These are phyloP conservation scores for Hansenula lynferdii DNA, from an alignment of 1,139 yeast genomes.

Conservation along the genomic window DNA sequence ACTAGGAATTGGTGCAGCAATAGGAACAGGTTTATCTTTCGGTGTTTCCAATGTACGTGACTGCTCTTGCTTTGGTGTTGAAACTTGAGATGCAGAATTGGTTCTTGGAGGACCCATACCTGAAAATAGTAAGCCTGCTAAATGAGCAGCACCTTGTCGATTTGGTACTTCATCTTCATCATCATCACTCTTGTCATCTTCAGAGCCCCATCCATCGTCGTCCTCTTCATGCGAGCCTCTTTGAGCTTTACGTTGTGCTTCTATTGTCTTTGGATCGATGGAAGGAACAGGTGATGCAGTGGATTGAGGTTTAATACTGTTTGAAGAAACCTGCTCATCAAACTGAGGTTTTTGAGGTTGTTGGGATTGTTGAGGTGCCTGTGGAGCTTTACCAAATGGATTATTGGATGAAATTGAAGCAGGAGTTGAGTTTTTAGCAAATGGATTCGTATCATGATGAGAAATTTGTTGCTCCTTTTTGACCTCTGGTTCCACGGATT, in stretches of 20 bases:
- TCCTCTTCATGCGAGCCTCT: constrained; percentile 21
- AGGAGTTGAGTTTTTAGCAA: constrained; percentile 13
- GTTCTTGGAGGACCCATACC: constrained; percentile 23
- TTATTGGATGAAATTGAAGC: constrained; percentile 16
- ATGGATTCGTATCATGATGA: constrained; percentile 24
- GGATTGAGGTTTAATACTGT: constrained; percentile 4
- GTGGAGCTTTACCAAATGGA: constrained; percentile 20
- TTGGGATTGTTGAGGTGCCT: constrained; percentile 4
- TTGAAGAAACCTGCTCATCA: constrained; percentile 6
- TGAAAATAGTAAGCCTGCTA: constrained; percentile 23
- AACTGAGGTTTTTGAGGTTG: not conserved
- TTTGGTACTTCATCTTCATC: constrained; percentile 21
- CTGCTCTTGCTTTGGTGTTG: constrained; percentile 14
- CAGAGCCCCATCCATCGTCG: constrained; percentile 11
- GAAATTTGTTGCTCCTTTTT: not conserved
- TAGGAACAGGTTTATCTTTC: constrained; percentile 18
- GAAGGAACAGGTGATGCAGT: constrained; percentile 8
- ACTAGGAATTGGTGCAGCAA: constrained; percentile 21
- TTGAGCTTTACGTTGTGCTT: constrained; percentile 25
- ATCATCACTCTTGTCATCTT: constrained; percentile 15
- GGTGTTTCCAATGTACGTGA: not conserved
- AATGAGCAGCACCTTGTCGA: constrained; percentile 25
- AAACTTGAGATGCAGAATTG: constrained; percentile 8
- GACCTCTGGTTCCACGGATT: constrained; percentile 7
- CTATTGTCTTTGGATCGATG: constrained; percentile 15